phyloP scores from a whole-genome alignment of 208 protist genomes.

The Leishmania braziliensis region DNA sequence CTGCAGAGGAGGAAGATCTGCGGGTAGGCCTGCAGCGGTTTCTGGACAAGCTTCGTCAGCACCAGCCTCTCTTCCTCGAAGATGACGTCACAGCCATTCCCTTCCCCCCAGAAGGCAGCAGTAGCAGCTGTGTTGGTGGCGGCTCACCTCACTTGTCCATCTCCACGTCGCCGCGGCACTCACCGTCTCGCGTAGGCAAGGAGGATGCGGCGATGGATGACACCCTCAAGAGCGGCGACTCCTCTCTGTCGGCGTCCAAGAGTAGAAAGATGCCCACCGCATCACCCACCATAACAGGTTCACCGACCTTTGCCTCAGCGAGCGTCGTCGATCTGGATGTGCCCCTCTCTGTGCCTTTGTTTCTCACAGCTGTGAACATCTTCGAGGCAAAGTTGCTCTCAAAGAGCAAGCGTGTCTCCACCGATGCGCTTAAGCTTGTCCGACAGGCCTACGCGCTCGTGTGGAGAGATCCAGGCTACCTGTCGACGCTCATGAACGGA shows the following conservation, averaged over 20 bases:
- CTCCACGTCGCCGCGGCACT: constrained; percentile 16
- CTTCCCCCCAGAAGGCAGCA: constrained; percentile 43
- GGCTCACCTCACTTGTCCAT: constrained; percentile 31
- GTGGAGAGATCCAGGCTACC: constrained; percentile 54
- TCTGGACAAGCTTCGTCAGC: constrained; percentile 55
- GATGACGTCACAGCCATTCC: constrained; percentile 80
- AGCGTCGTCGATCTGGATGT: constrained; percentile 54
- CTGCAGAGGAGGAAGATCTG: constrained; percentile 49
- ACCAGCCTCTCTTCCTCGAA: constrained; percentile 74
- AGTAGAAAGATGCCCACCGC: neutral
- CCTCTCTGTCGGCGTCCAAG: neutral
- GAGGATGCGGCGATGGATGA: constrained; percentile 11
- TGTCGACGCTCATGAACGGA: constrained; percentile 20
- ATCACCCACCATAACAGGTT: neutral
- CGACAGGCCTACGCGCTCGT: constrained; percentile 72
- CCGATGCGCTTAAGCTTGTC: constrained; percentile 71
- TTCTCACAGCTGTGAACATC: constrained; percentile 64
- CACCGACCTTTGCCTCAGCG: neutral
- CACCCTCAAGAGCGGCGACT: neutral
- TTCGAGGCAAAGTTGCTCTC: constrained; percentile 68
- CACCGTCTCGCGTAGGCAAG: constrained; percentile 27
- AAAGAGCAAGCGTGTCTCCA: constrained; percentile 56
- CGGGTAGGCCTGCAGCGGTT: constrained; percentile 59
- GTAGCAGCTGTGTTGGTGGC: constrained; percentile 27
- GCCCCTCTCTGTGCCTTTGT: constrained; percentile 53